Evolutionary conservation across 495 filamentous ascomycete genomes (phyloP), one percentile per base, ranked within the genome.

Genomic region (Xylaria acuta): DNA sequence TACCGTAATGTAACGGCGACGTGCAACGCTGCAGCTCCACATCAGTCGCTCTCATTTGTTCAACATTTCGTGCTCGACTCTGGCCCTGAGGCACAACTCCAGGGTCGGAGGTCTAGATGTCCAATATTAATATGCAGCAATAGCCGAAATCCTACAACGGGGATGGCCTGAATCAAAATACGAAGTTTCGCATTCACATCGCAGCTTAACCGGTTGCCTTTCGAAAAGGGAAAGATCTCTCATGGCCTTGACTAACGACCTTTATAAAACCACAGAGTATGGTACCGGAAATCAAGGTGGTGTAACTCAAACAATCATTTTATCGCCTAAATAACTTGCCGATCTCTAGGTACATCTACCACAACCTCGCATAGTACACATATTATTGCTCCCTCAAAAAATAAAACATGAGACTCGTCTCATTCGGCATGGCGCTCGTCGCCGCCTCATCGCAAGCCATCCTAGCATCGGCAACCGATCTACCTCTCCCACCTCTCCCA

Each of bases 401-500:
- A 2, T 2, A 41, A 41, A 32, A 64, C 14, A 71, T 71, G 69
- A 71, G 47, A 53, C 51, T 66, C 49, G 11, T 53, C 16, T n/a
- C 47, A 7, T 71, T 49, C 22, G 58, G 22, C 49, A 7, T 71
- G 56, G 45, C 49, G 25, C 49, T 66, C 51, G 60, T 51, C 36
- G 49, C 49, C 5, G 20, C 69, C 34, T 53, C 73, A 34, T 74
- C 47, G 14, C 75, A 64, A 63, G 51, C 27, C 16, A 20, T 59
- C 22, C 14, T 67, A 14, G 71, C 47, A n/a, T 43, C 68, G 3
- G 67, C 75, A 25, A 41, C 58, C 56, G 73, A 75, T 25, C 69
- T 71, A 30, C 51, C 71, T 36, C 20, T 60, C 16, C 75, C 76
- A 11, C 65, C 72, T n/a, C 58, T 73, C 20, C 59, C 65, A 5